phyloP scores from a whole-genome alignment of 768 basidiomycete species.

The Leccinum boreale region DNA sequence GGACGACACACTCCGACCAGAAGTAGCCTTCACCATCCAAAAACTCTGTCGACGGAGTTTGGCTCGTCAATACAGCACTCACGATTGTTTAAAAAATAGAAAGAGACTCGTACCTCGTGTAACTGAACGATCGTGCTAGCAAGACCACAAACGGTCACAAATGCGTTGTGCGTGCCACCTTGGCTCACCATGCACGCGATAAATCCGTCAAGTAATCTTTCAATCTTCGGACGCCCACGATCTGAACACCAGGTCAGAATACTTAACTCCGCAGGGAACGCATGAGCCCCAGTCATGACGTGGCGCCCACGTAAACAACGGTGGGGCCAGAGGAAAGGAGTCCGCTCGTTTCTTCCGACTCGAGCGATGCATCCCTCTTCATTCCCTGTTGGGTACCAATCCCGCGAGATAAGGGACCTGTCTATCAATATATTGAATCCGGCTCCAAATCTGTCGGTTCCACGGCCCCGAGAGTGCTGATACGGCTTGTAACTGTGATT shows the following conservation, averaged over 20 bases:
- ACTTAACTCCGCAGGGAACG: neutral
- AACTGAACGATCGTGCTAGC: slow-evolving; percentile 33
- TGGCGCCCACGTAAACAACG: neutral
- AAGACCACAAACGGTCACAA: slow-evolving; percentile 43
- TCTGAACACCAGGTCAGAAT: neutral
- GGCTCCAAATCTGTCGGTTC: neutral
- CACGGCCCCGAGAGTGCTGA: neutral
- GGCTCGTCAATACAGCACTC: neutral
- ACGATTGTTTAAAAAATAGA: slow-evolving; percentile 5
- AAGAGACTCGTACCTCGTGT: slow-evolving; percentile 35
- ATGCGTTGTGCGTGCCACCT: slow-evolving; percentile 30
- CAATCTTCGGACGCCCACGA: slow-evolving; percentile 47
- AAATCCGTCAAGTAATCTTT: slow-evolving; percentile 41
- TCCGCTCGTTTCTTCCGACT: neutral
- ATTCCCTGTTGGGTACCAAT: neutral
- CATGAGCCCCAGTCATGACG: neutral
- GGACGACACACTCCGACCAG: neutral
- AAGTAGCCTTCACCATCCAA: slow-evolving; percentile 20
- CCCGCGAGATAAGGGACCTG: neutral
- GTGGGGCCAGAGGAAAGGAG: neutral
- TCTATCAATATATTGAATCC: neutral
- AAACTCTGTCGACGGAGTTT: slow-evolving; percentile 2
- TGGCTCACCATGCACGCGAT: slow-evolving; percentile 39
- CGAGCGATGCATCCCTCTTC: neutral
- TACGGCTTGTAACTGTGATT: no score